phyloP scores from a whole-genome alignment of 2,329 filamentous ascomycete species.

The Aquanectria penicillioides region DNA sequence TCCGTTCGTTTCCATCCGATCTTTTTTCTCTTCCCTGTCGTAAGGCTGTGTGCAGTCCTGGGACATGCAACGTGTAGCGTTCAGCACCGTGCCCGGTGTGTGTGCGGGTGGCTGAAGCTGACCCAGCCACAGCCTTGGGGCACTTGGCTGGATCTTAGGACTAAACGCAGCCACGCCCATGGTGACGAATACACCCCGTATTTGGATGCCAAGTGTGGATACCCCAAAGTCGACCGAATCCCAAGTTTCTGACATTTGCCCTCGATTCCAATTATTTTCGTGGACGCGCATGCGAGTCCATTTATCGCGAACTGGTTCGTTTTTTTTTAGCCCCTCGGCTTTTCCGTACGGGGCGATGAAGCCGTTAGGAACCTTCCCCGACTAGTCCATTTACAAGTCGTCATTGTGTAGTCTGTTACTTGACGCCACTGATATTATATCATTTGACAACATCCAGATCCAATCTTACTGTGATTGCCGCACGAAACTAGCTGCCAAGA shows the following conservation, averaged over 20 bases:
- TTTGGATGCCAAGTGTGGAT: conserved; percentile 4
- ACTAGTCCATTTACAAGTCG: neutral
- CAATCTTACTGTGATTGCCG: conserved; percentile 16
- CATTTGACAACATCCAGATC: conserved; percentile 1
- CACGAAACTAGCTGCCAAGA: neutral
- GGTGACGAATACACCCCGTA: conserved; percentile 26
- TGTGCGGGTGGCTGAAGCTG: conserved; percentile 13
- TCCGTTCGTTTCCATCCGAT: conserved; percentile 15
- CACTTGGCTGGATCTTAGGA: neutral
- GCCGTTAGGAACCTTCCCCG: neutral
- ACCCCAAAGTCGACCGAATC: neutral
- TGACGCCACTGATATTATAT: neutral
- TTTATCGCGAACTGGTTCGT: neutral
- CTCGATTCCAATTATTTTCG: too few species aligned
- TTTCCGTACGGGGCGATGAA: neutral
- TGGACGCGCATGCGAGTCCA: too few species aligned
- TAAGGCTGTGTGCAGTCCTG: too few species aligned
- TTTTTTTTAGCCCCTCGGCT: conserved; percentile 4
- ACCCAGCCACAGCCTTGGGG: conserved; percentile 13
- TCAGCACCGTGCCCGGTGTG: conserved; percentile 1
- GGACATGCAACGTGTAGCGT: too few species aligned
- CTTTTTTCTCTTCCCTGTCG: neutral
- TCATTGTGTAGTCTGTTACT: neutral
- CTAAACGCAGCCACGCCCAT: conserved; percentile 14
- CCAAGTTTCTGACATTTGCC: too few species aligned